Base-by-base conservation (phyloP, 805 yeast genomes). In the Monosporozyma yasuniensis region DNA sequence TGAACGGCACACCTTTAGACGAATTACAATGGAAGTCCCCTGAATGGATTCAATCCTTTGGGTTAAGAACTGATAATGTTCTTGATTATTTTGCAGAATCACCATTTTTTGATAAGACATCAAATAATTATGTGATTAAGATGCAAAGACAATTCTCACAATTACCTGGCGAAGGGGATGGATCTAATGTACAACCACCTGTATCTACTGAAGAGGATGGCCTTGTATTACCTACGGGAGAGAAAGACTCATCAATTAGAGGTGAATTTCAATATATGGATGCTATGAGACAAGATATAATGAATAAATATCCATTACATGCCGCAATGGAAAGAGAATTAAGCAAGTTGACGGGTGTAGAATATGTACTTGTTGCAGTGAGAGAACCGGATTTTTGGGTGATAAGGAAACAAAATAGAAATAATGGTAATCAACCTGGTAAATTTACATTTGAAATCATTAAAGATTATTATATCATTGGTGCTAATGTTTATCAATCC, bases 11-110 rank as follows among this genome's bases (percentile, higher is more conserved):
- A 3, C 64, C 64, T 7, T 72, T 90, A 25, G 97, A 90, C 62
- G 97, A 91, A 60, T 75, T 93, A 41, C 98, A 90, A 65, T 93
- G 99, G 99, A 80, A 90, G 56, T 84, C 93, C 3, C 98, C 99
- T 0, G 99, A 93, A 66, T 93, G 96, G 95, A 88, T 93, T 55
- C 96, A 89, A 63, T 78, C 83, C 48, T 82, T 81, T 64, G 97
- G 96, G 0, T 76, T 93, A 22, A 76, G 89, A 43, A 85, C 95
- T 0, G 95, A 83, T 48, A 93, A 90, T 62, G 96, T 93, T 1
- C 75, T 93, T 19, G 98, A 93, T 52, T 93, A 93, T 68, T 90
- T 93, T 61, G 74, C 96, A 3, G 87, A 87, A 58, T 87, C 96
- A 2, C 99, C 99, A 1, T 95, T 91, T 69, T 93, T 86, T 64